Base-by-base conservation (phyloP, 345 rosid species). In the Murraya paniculata region DNA sequence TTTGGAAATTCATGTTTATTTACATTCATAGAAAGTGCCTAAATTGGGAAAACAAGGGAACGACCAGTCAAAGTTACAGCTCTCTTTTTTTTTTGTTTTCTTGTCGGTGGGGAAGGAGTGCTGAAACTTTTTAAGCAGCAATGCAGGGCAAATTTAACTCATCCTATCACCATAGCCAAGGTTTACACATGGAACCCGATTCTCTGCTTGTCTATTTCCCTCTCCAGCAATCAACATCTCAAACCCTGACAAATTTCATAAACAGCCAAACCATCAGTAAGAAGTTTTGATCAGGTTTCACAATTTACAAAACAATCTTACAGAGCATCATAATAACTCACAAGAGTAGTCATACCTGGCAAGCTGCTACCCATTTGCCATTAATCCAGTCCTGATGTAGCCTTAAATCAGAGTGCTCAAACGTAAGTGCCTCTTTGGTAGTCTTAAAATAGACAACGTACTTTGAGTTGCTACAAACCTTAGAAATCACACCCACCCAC, bases 401-500 rank as follows among this genome's bases (percentile, higher is more conserved):
- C 85, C 99, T 87, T 64, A 95, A 83, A 0, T 90, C 88, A 83
- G 91, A 84, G 78, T 87, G 91, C 72, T 77, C 67, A 82, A 91
- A 91, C 79, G 45, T 81, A 24, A 93, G 50, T 73, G 85, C 85
- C 86, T 92, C 98, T 10, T 68, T 9, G 22, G 88, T 84, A 35
- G 79, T 81, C 76, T 77, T 83, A 76, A 95, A 95, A 81, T 78
- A 79, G 72, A 93, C 91, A 7, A 57, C 3, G 60, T 91, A 95
- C 74, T 71, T 87, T 31, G 89, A 80, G 78, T 85, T 81, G 11
- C 55, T 59, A 39, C 85, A 86, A 80, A 92, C 88, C 86, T 85
- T 90, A 28, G 77, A 66, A 57, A 95, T 72, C 72, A 85, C 85
- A 64, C 98, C 98, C 0, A 90, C 88, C 97, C 99, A 93, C 99